A percentile compares a stretch with the other conserved stretches of the same genome.
phyloP scores from a whole-genome alignment of 2,329 filamentous ascomycete species.

The Tolypocladium album region DNA sequence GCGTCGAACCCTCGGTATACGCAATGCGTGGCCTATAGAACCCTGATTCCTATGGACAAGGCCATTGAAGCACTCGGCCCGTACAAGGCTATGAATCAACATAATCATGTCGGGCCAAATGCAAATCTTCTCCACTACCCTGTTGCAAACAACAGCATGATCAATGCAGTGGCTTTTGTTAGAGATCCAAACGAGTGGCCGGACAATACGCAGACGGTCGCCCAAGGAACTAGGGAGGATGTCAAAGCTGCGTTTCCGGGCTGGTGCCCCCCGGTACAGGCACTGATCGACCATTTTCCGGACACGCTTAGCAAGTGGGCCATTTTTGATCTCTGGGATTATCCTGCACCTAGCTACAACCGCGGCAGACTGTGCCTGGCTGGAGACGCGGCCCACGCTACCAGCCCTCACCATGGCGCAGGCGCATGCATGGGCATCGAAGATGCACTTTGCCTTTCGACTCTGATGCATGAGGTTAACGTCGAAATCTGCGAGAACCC shows the following conservation, averaged over 20 bases:
- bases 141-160: background rate
- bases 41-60: conserved; percentile 34
- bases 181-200: background rate
- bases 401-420: conserved; percentile 48
- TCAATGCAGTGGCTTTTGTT: background rate
- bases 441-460: background rate
- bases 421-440: conserved; percentile 40
- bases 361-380: conserved; percentile 35
- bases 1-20: conserved; percentile 32
- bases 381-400: conserved; percentile 54
- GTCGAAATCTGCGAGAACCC: background rate
- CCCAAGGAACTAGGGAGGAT: background rate
- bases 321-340: conserved; percentile 33
- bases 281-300: background rate
- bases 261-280: background rate
- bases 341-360: conserved; percentile 29
- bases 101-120: background rate
- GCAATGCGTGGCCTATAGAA: conserved; percentile 48
- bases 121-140: background rate
- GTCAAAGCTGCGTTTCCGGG: background rate
- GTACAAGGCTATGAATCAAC: conserved; percentile 15
- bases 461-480: background rate
- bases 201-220: background rate
- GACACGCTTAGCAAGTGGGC: conserved; percentile 23
- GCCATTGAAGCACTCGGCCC: conserved; percentile 37